Base-by-base conservation (phyloP, 2,329 filamentous ascomycete species). In the Calonectria hongkongensis region DNA sequence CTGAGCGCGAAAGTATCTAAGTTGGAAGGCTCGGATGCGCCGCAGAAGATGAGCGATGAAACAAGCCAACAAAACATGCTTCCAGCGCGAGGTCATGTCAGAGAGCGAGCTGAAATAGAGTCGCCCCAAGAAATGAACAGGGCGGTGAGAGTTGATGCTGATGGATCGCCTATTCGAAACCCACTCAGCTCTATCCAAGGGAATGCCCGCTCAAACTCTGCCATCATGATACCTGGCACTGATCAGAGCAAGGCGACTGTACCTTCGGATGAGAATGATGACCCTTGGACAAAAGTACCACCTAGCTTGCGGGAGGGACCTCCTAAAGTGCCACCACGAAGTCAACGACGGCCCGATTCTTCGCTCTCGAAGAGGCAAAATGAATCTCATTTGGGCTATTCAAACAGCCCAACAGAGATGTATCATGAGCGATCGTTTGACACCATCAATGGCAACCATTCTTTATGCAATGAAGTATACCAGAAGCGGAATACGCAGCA, bases 1-100 rank as follows among this genome's bases (percentile, higher is more conserved):
- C 85, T 91, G 47, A 89, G 88, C 10, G 85, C 87, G 2, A 87
- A 90, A 50, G 85, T 88, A 10, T 87, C 87, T 0, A 88, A 87
- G 68, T 78, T 89, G 2, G 87, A 89, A 56, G 74, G 70, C 0
- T 70, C 79, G 5, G 54, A 39, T 60, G 36, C 68, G 2, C 72
- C 74, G 3, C 73, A 74, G 1, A 67, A 70, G 21, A 77, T 71
- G 27, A 28, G 60, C 9, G 73, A 70, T 4, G 47, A 45, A 30
- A 63, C 50, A 10, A 74, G 76, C 9, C 41, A 66, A 16, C 64
- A 33, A 0, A 48, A 70, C 13, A 28, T 60, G 9, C 43, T 75
- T n/a, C 73, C 75, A 5, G 41, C 58, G 1, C 74, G 80, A 21
- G 83, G 87, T 0, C 89, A 90, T 75, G 78, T 89, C 21, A 84